Evolutionary conservation across 2,329 filamentous ascomycete species (phyloP), one percentile per base, ranked within the genome.

Genomic region (Akanthomyces lecanii): DNA sequence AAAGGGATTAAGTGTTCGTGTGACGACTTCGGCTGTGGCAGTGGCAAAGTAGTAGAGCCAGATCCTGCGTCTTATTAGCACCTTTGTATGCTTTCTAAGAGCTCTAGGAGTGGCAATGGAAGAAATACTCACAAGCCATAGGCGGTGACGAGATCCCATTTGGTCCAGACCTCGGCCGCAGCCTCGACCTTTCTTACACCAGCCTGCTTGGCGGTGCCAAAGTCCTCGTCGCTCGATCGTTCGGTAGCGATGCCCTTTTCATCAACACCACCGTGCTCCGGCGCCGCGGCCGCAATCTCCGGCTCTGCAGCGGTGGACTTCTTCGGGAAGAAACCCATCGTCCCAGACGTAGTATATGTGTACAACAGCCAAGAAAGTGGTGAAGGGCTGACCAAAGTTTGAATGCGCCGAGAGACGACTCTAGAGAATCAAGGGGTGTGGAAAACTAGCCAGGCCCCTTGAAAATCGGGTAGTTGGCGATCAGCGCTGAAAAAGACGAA

Each of bases 111-210:
- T 5, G 48, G 25, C 8, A 4, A 23, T 8, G 36, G 21, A 33
- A 5, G 3, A 5, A 51, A 16, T 21, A 73, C 78, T 69, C 70
- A 81, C 79, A 79, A 69, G 44, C 70, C 55, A 63, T 82, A 82
- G 44, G 79, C 77, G 1, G 71, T 23, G n/a, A 78, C 73, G 16
- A 82, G 71, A 57, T 79, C 71, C 38, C 79, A 80, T 42, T 78
- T 77, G 50, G 76, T 77, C 69, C 69, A 71, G 23, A 68, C 67
- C 7, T 65, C 66, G 33, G 80, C 77, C 10, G 77, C 75, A 16
- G 79, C 81, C 68, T 82, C 78, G n/a, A 82, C 76, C 58, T 78
- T 77, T 63, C 78, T 75, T 21, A 82, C 79, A 70, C 81, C 81
- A 10, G 72, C 71, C 69, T 81, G 79, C 10, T 73, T 78, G n/a